Conservation (phyloP, 768 basidiomycete genomes). For the Leccinum boreale region DNA sequence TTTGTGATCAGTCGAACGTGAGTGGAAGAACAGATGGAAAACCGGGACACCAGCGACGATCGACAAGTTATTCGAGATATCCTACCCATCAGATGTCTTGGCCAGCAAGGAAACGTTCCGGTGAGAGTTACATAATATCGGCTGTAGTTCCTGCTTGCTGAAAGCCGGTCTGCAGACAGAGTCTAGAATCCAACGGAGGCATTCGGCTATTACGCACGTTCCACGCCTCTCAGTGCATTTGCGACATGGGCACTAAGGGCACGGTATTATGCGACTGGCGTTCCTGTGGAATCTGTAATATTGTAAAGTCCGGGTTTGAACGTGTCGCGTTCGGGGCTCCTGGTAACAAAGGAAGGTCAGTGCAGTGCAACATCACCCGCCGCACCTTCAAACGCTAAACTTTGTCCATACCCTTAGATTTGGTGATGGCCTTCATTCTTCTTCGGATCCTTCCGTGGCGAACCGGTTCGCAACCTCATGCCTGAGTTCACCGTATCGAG, state of each 20-base stretch:
- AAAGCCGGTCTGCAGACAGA: constrained; percentile 13
- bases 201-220: constrained; percentile 54
- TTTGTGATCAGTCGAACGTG: constrained; percentile 46
- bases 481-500: constrained; percentile 62
- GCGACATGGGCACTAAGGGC: constrained; percentile 59
- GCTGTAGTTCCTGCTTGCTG: constrained; percentile 1
- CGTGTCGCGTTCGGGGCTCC: constrained; percentile 53
- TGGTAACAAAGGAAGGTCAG: constrained; percentile 54
- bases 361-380: constrained; percentile 4
- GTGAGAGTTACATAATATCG: constrained; percentile 29
- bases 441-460: constrained; percentile 54
- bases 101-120: constrained; percentile 47
- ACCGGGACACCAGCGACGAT: constrained; percentile 37
- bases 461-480: constrained; percentile 65
- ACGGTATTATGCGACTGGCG: constrained; percentile 50
- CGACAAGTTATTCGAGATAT: constrained; percentile 57
- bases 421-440: constrained; percentile 63
- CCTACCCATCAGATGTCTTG: constrained; percentile 25
- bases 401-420: constrained; percentile 36
- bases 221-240: constrained; percentile 64
- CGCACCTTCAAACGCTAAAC: neutral
- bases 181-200: constrained; percentile 35
- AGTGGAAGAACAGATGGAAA: constrained; percentile 45
- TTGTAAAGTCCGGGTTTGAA: constrained; percentile 55
- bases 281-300: constrained; percentile 64